A percentile compares a stretch with the other conserved stretches of the same genome.
Conservation (phyloP, 352 stramenopile species). For the Phytophthora agathidicida region DNA sequence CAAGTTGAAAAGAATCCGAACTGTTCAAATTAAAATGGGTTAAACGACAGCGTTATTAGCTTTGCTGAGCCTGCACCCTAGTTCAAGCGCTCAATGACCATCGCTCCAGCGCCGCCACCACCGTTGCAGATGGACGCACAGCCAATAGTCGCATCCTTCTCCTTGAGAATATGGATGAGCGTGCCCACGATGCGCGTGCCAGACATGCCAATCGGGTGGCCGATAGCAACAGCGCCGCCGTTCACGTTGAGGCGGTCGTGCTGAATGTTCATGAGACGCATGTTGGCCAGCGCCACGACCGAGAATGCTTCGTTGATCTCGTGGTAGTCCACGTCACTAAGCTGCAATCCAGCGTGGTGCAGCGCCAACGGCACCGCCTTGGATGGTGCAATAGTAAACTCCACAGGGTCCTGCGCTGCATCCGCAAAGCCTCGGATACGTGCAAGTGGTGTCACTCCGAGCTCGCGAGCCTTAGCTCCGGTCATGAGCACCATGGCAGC, state of each 20-base stretch:
- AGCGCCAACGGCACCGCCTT: conserved; percentile 95
- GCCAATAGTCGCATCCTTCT: conserved; percentile 95
- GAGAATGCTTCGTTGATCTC: conserved; percentile 99
- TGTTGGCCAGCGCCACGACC: conserved; percentile 97
- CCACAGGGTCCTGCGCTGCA: conserved; percentile 88
- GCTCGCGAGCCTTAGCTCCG: conserved; percentile 82
- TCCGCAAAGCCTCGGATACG: conserved; percentile 86
- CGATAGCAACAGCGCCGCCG: conserved; percentile 91
- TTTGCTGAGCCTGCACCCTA: conserved; percentile 31
- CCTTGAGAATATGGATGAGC: conserved; percentile 94
- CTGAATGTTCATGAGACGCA: conserved; percentile 94
- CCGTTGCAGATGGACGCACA: conserved; percentile 99
- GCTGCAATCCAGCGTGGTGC: conserved; percentile 87
- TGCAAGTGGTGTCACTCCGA: conserved; percentile 79
- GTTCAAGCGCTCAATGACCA: conserved; percentile 94
- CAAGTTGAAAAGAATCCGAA: conserved; percentile 4
- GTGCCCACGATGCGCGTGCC: conserved; percentile 95
- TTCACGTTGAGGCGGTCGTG: conserved; percentile 96
- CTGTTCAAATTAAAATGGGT: conserved; percentile 15
- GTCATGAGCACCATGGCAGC: conserved; percentile 97
- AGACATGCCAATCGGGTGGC: conserved; percentile 87
- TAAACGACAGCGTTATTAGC: conserved; percentile 14
- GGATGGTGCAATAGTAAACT: conserved; percentile 97
- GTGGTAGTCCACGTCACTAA: conserved; percentile 97
- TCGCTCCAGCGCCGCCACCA: conserved; percentile 95